Base-by-base conservation (phyloP, 148 eudicot genomes). In the Camellia granthamiana region DNA sequence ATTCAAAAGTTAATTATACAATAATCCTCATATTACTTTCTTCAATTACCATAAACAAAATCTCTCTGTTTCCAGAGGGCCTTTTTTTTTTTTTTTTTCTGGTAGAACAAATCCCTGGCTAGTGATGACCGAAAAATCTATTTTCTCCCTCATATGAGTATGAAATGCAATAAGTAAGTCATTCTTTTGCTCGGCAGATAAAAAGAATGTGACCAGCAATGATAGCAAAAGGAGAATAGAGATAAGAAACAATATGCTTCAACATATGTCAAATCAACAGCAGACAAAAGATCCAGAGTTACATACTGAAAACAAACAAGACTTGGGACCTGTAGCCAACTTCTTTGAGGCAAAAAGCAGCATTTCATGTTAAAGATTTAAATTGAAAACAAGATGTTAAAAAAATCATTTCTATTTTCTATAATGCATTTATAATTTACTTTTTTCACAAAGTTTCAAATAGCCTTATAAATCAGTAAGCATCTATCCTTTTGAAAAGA, bases 211-310 rank as follows among this genome's bases (percentile, higher is more conserved):
- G 11, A 47, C 56, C 42, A 72, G 23, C 43, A 49, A 51, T 4
- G 75, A 38, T 55, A 18, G 42, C 11, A 54, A 73, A 66, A 52
- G 30, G 46, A 38, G 46, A 74, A 58, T 4, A 14, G 47, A 56
- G 13, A 10, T 2, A 56, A 56, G 64, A 15, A 15, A 60, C 63
- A 60, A 19, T 60, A 2, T 54, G 63, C 46, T 73, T 52, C 76
- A 55, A 3, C 47, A 74, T 74, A 54, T 41, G 14, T 74, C 63
- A 55, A 74, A 54, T 73, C 61, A 30, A 52, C 43, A 73, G 42
- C 14, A 72, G 16, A 21, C 60, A 52, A 44, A 23, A 23, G 46
- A 15, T 16, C 44, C 30, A 21, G 30, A 54, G 21, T 15, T 18
- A 3, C n/a, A 21, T 71, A 49, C n/a, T 72, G 61, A 72, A 18